phyloP scores from a whole-genome alignment of 2,329 filamentous ascomycete species.

The Pestalotiopsis sp. region DNA sequence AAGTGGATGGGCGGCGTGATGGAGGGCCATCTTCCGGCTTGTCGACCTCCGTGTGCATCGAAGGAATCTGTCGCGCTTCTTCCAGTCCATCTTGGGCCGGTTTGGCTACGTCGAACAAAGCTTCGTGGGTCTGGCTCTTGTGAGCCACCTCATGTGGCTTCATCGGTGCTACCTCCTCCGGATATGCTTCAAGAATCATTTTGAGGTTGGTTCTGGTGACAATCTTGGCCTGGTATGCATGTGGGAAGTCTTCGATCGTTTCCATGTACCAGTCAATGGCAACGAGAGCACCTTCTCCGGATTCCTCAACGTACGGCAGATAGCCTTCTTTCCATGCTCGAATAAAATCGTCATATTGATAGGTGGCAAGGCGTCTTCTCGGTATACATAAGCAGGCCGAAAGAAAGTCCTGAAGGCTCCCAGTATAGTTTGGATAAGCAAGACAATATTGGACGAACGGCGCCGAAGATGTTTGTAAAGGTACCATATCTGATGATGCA shows the following conservation, averaged over 20 bases:
- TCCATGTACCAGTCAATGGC: slow-evolving; percentile 36
- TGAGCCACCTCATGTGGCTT: neutral
- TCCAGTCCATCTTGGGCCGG: neutral
- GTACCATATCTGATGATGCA: neutral
- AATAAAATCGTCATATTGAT: slow-evolving; percentile 37
- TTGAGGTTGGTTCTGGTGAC: slow-evolving; percentile 31
- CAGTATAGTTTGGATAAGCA: slow-evolving; percentile 30
- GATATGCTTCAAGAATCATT: slow-evolving; percentile 27
- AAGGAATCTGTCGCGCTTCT: neutral
- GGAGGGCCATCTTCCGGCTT: neutral
- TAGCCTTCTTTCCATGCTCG: slow-evolving; percentile 34
- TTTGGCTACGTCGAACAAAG: neutral
- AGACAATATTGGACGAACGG: slow-evolving; percentile 29
- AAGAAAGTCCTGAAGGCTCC: slow-evolving; percentile 30
- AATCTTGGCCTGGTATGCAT: slow-evolving; percentile 22
- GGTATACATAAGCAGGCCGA: slow-evolving; percentile 27
- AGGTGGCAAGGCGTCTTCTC: slow-evolving; percentile 28
- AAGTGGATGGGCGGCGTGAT: neutral
- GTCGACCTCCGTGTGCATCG: neutral
- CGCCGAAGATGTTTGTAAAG: slow-evolving; percentile 2
- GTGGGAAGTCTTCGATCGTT: slow-evolving; percentile 29
- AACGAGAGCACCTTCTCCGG: slow-evolving; percentile 23
- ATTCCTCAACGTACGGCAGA: slow-evolving; percentile 28
- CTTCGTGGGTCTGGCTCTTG: neutral
- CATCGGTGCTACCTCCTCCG: slow-evolving; percentile 20